Evolutionary conservation across 805 yeast genomes (phyloP).

Genomic region (Teunomyces stri): DNA sequence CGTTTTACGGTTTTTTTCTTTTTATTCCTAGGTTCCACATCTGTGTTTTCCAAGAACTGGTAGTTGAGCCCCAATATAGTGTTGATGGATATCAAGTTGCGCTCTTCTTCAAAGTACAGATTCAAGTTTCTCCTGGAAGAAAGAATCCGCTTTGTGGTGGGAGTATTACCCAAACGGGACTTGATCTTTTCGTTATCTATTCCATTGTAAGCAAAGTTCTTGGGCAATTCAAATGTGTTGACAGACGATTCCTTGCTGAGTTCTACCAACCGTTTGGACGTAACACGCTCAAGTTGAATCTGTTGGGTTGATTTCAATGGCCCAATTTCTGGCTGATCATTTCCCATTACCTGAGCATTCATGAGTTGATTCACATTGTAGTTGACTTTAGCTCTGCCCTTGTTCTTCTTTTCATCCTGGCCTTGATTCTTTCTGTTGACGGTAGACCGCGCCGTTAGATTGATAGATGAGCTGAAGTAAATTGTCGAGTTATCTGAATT

Average conservation of each 20-base stretch:
- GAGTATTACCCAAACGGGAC: slow-evolving; percentile 41
- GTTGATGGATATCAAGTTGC: slow-evolving; percentile 42
- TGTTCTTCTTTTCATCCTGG: slow-evolving; percentile 22
- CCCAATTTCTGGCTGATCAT: slow-evolving; percentile 28
- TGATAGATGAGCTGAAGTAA: slow-evolving; percentile 41
- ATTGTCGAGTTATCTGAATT: slow-evolving; percentile 34
- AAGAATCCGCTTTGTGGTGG: slow-evolving; percentile 40
- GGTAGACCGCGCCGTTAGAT: slow-evolving; percentile 39
- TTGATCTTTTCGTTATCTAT: slow-evolving; percentile 22
- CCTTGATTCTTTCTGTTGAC: slow-evolving; percentile 14
- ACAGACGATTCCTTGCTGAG: slow-evolving; percentile 31
- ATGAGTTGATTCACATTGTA: slow-evolving; percentile 42
- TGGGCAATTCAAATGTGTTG: slow-evolving; percentile 40
- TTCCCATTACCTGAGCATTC: slow-evolving; percentile 40
- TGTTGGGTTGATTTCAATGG: slow-evolving; percentile 43
- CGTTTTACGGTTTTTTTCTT: slow-evolving; percentile 12
- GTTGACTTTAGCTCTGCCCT: slow-evolving; percentile 42
- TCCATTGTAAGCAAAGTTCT: slow-evolving; percentile 35
- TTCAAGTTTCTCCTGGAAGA: slow-evolving; percentile 43
- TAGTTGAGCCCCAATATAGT: slow-evolving; percentile 40
- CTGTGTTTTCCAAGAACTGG: slow-evolving; percentile 39
- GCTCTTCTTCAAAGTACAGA: slow-evolving; percentile 45
- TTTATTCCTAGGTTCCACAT: slow-evolving; percentile 14
- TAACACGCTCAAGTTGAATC: slow-evolving; percentile 38
- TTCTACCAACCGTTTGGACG: slow-evolving; percentile 35